Percentiles rank a stretch among this genome's conserved stretches.
phyloP scores from a whole-genome alignment of 345 rosid genomes.

The Syzygium jambos region DNA sequence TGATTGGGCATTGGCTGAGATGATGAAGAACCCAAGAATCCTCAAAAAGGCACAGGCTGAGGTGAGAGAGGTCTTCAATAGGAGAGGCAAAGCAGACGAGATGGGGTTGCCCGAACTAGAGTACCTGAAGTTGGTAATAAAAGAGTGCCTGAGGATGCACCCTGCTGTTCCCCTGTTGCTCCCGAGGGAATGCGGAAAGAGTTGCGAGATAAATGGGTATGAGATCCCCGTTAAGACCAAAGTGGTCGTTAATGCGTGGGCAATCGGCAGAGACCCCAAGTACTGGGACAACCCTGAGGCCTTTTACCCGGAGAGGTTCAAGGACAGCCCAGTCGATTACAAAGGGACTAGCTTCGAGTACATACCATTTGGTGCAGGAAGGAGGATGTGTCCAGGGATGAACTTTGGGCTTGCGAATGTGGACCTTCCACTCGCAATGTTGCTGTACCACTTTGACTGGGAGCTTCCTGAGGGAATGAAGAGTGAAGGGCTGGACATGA shows the following conservation, averaged over 20 bases:
- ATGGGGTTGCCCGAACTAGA: not conserved
- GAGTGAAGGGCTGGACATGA: conserved; percentile 5
- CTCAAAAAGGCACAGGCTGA: conserved; percentile 19
- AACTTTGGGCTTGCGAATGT: not conserved
- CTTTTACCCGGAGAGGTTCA: conserved; percentile 20
- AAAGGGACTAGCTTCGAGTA: conserved; percentile 12
- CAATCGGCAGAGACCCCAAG: conserved; percentile 14
- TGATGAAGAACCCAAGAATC: conserved; percentile 16
- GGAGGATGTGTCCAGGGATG: conserved; percentile 26
- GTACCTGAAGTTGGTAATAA: conserved; percentile 9
- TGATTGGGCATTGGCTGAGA: conserved; percentile 22
- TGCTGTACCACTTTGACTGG: conserved; percentile 21
- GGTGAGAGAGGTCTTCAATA: conserved; percentile 8
- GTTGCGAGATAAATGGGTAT: conserved; percentile 9
- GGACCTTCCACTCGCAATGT: conserved; percentile 10
- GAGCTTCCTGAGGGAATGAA: conserved; percentile 7
- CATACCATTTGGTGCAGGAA: conserved; percentile 22
- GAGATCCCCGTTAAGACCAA: conserved; percentile 15
- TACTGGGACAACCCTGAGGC: conserved; percentile 14
- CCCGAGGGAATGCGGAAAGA: conserved; percentile 13
- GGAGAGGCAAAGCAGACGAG: conserved; percentile 6
- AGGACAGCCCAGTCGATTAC: conserved; percentile 6
- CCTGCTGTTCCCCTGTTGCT: conserved; percentile 11
- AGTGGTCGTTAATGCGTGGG: conserved; percentile 22
- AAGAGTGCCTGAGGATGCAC: conserved; percentile 30